Evolutionary conservation across 2,329 filamentous ascomycete genomes (phyloP), one percentile per base, ranked within the genome.

Genomic region (Penicillium fuscoglaucum): DNA sequence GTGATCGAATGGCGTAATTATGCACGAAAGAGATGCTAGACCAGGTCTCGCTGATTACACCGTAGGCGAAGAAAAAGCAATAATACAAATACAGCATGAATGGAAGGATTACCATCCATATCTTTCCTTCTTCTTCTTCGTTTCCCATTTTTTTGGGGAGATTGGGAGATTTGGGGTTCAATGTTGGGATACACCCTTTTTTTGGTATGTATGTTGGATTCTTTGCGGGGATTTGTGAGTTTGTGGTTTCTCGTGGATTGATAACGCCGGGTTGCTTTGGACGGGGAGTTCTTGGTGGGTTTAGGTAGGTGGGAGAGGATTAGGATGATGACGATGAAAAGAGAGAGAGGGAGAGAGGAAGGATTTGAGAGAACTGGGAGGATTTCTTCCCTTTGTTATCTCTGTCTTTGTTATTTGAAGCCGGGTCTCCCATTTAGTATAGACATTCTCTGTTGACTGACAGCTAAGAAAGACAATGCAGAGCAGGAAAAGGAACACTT

Each of bases 1-100:
- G 40, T 35, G 53, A 53, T 15, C 57, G 31, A 21, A 63, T 59
- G 54, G 58, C 53, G 54, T 46, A 61, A 59, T 63, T n/a, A 17
- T 33, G 29, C 17, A 49, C 15, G 24, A 41, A 58, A 3, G 45
- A 47, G 10, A 54, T 21, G 21, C 21, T 26, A 13, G 24, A 45
- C 10, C 12, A n/a, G 24, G 19, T 9, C 24, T 37, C n/a, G 41
- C 28, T 12, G 31, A 52, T 31, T 21, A 19, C 4, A 0, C 19
- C n/a, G 40, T 56, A 56, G 21, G 29, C 28, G 28, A 53, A 10
- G 21, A 57, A 57, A 33, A 55, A 55, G 24, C 39, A 51, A 41
- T 58, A 58, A 37, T 56, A 59, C 7, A 52, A 29, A 19, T 54
- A 54, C 15, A 39, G 8, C 19, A 54, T 13, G n/a, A 39, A 15